These are phyloP conservation scores for Handroanthus guayacan DNA, from an alignment of 257 asterid genomes.

Conservation along the genomic window DNA sequence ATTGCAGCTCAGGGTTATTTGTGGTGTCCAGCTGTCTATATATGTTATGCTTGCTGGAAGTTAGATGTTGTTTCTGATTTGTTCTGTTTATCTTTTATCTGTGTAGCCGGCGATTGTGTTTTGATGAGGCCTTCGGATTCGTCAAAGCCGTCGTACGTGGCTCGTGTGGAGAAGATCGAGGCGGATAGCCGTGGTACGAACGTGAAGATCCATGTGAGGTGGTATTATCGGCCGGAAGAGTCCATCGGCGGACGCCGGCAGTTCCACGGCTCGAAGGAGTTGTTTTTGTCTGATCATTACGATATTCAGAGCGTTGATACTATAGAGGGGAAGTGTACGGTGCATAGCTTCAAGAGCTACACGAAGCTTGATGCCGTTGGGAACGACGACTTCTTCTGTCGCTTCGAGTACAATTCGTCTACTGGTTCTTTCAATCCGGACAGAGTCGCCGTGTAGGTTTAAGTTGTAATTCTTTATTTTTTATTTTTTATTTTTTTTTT, in stretches of 20 bases:
- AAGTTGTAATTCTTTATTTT: not conserved
- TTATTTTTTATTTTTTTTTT: too few relatives aligned
- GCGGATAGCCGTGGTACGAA: constrained; percentile 83
- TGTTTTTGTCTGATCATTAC: constrained; percentile 87
- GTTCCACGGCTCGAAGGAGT: constrained; percentile 92
- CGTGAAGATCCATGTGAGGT: constrained; percentile 75
- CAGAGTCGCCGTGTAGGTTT: constrained; percentile 91
- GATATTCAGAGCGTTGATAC: constrained; percentile 93
- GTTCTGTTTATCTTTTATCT: constrained; percentile 6
- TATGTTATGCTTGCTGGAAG: constrained; percentile 38
- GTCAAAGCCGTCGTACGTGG: constrained; percentile 87
- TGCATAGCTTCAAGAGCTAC: constrained; percentile 86
- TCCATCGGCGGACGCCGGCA: constrained; percentile 93
- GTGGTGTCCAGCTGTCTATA: not conserved
- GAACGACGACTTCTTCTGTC: constrained; percentile 89
- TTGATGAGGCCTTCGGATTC: constrained; percentile 85
- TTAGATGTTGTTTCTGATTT: not conserved
- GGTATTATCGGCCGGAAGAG: constrained; percentile 99
- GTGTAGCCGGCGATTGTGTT: constrained; percentile 91
- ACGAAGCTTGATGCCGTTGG: constrained; percentile 93
- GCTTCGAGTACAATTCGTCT: constrained; percentile 86
- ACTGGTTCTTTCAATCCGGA: constrained; percentile 95
- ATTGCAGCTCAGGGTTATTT: constrained; percentile 14
- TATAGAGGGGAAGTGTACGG: constrained; percentile 86
- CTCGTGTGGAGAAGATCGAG: constrained; percentile 86